Conservation (phyloP, 345 rosid species). For the Anacardium occidentale region DNA sequence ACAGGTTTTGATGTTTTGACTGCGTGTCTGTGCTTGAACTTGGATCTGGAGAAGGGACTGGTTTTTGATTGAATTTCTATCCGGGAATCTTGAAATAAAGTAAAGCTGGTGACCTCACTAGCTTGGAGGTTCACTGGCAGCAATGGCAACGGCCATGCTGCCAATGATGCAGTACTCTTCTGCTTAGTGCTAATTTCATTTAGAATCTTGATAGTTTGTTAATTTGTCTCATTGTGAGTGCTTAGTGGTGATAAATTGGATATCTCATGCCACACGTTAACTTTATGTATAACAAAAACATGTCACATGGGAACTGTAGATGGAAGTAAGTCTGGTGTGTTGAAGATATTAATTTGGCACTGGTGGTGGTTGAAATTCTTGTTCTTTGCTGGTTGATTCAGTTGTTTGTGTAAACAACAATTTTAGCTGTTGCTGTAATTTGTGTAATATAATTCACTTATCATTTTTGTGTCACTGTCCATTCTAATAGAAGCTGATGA, state of each 20-base stretch:
- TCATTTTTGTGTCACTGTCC: neutral
- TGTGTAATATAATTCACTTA: neutral
- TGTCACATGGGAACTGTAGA: no score
- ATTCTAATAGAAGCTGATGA: neutral
- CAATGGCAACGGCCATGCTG: constrained; percentile 72
- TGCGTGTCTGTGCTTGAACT: constrained; percentile 38
- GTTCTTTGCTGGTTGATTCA: neutral
- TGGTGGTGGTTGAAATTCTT: neutral
- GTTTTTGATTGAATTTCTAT: constrained; percentile 30
- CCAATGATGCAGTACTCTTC: constrained; percentile 58
- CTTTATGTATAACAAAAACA: neutral
- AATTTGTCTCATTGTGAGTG: neutral
- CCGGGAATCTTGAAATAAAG: constrained; percentile 41
- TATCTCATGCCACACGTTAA: neutral
- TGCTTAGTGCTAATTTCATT: neutral
- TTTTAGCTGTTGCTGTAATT: neutral
- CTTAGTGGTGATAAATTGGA: neutral
- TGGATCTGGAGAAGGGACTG: constrained; percentile 64
- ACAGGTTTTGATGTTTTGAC: constrained; percentile 70
- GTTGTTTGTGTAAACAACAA: neutral
- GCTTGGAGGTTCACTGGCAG: constrained; percentile 80
- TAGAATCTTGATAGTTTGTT: neutral
- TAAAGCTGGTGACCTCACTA: constrained; percentile 69
- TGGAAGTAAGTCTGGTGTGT: constrained; percentile 2
- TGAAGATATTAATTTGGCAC: constrained; percentile 21